These are phyloP conservation scores for Phallus indusiatus DNA, from an alignment of 768 basidiomycete genomes.

Conservation along the genomic window DNA sequence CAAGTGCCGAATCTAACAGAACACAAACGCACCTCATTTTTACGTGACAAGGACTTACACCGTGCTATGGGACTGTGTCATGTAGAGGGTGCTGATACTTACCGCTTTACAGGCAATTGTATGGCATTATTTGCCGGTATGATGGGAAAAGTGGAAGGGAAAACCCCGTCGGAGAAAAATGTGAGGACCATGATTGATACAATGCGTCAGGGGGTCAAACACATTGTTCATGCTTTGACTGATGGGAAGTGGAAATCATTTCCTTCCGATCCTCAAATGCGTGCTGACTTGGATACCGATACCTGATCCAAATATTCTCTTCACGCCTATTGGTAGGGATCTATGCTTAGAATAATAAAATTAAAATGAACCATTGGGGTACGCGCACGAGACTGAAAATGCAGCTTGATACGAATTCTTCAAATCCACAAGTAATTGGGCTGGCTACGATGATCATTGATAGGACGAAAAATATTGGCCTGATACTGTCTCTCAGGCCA, in stretches of 20 bases:
- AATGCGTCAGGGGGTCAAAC: not conserved
- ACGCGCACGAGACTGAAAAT: no score
- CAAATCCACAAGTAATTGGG: no score
- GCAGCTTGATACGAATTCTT: no score
- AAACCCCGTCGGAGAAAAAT: not conserved
- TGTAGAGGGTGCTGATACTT: not conserved
- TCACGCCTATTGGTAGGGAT: no score
- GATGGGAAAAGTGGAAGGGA: slow-evolving; percentile 6
- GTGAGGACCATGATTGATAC: not conserved
- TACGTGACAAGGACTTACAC: slow-evolving; percentile 1
- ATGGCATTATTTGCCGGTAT: not conserved
- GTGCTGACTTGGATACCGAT: slow-evolving; percentile 1
- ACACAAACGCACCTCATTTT: slow-evolving; percentile 1
- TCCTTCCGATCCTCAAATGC: not conserved
- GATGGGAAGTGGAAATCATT: slow-evolving; percentile 1
- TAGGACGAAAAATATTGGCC: no score
- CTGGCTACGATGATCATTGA: no score
- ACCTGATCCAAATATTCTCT: no score
- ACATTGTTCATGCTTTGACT: not conserved
- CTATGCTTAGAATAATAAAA: no score
- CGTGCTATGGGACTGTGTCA: not conserved
- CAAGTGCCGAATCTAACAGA: not conserved
- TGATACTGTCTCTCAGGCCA: no score
- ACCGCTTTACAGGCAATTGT: not conserved
- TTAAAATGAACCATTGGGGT: no score